Percentiles rank a stretch among this genome's conserved stretches.
These are phyloP conservation scores for Phytopythium cucurbitacearum DNA, from an alignment of 352 stramenopile species.

Conservation along the genomic window DNA sequence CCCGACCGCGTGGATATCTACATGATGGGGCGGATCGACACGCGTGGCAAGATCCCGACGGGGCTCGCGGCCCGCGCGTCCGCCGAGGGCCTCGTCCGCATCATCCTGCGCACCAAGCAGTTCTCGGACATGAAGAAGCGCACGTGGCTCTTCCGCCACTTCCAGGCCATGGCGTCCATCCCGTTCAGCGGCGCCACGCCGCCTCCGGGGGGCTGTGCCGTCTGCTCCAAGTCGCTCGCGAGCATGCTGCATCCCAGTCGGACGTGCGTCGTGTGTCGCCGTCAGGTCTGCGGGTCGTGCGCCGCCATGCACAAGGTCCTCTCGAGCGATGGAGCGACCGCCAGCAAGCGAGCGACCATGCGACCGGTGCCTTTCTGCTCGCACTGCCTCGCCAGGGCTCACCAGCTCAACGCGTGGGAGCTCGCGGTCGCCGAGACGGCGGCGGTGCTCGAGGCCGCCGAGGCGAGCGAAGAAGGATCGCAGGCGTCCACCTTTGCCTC, in stretches of 20 bases:
- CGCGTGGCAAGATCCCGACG: slow-evolving; percentile 23
- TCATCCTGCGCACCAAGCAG: slow-evolving; percentile 6
- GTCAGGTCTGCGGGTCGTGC: slow-evolving; percentile 1
- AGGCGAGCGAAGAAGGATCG: not conserved
- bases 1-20: slow-evolving; percentile 37
- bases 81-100: slow-evolving; percentile 20
- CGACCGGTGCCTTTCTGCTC: not conserved
- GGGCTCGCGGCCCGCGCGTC: slow-evolving; percentile 24
- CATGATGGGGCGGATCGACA: slow-evolving; percentile 36
- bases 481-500: not conserved
- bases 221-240: slow-evolving; percentile 22
- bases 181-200: not conserved
- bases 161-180: not conserved
- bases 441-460: not conserved
- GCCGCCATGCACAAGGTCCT: not conserved
- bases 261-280: not conserved
- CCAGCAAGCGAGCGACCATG: not conserved
- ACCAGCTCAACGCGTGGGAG: slow-evolving; percentile 5
- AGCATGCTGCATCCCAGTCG: not conserved
- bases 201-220: slow-evolving; percentile 20
- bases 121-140: slow-evolving; percentile 59
- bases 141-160: slow-evolving; percentile 29
- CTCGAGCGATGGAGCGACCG: no score
- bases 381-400: not conserved
- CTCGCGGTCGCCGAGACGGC: slow-evolving; percentile 1